Base-by-base conservation (phyloP, 768 basidiomycete genomes). In the Boletus patriciae region DNA sequence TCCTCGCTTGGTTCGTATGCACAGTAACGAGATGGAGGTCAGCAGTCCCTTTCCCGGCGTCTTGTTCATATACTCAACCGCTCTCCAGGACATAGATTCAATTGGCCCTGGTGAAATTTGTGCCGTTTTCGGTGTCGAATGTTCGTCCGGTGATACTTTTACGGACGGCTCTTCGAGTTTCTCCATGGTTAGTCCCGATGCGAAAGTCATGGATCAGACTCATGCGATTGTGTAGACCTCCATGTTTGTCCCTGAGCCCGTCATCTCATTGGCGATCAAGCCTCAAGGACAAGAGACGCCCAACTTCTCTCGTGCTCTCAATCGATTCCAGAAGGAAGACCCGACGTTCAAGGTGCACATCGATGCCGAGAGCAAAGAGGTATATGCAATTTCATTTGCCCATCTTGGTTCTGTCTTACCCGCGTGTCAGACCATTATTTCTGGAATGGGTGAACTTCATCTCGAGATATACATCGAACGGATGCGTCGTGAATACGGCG, bases 401-500 rank as follows among this genome's bases (percentile, higher is more conserved):
- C 19, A 11, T 36, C 42, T 25, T 42, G 52, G 3, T 16, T 46
- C n/a, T 25, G 19, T 41, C 55, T 58, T 21, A 47, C 51, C 41
- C n/a, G 21, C 48, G 5, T 16, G 29, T 18, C 62, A 94, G 92
- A 98, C 96, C 16, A 98, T 99, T 73, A 98, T 99, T 62, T 98
- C 95, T 31, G 97, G 97, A 21, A 99, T 99, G 97, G 97, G 97
- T 25, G 97, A 99, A 73, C 84, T 99, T 18, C 97, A 99, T 70
- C 83, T 99, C 23, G 97, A 99, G 68, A 96, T 99, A 68, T 98
- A 99, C 75, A 94, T 98, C 58, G 97, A 99, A 71, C 92, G 97
- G 40, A 98, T 99, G 94, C 88, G 86, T 64, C 90, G 97, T 50
- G 97, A 99, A 74, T 99, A 99, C 74, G 91, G 90, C 53, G 92